A percentile compares a stretch with the other conserved stretches of the same genome.
These are phyloP conservation scores for Geum urbanum DNA, from an alignment of 306 rosid species.

Conservation along the genomic window DNA sequence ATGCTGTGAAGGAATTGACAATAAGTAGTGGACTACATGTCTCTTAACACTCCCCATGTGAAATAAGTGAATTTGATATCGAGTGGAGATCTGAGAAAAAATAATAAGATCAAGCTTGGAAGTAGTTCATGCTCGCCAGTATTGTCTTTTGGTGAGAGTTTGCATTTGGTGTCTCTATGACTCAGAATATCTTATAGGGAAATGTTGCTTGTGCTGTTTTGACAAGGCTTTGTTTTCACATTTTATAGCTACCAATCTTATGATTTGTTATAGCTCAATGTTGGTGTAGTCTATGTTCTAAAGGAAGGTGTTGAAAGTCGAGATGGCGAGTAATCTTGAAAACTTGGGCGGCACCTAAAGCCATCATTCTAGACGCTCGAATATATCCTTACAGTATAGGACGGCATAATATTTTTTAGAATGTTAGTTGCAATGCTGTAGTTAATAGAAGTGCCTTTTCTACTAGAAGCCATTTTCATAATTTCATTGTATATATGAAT, in stretches of 20 bases:
- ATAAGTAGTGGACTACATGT: slow-evolving; percentile 36
- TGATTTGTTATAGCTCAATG: background rate
- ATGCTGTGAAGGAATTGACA: slow-evolving; percentile 7
- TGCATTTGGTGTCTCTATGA: background rate
- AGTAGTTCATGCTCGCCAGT: slow-evolving; percentile 7
- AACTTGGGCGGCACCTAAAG: no score
- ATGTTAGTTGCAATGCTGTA: no score
- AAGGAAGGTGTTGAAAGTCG: no score
- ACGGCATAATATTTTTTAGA: no score
- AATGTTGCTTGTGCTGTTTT: background rate
- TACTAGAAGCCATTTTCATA: background rate
- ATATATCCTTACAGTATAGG: no score
- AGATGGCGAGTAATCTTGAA: no score
- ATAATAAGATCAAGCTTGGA: background rate
- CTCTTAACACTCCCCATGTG: slow-evolving; percentile 13
- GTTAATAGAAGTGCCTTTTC: background rate
- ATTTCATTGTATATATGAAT: background rate
- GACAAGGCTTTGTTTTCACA: background rate
- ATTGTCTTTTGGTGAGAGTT: background rate
- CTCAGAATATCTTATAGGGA: background rate
- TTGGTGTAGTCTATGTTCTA: background rate
- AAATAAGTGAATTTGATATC: slow-evolving; percentile 10
- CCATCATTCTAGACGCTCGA: no score
- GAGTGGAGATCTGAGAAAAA: slow-evolving; percentile 17
- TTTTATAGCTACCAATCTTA: background rate